A percentile compares a stretch with the other conserved stretches of the same genome.
These are phyloP conservation scores for Tirmania nivea DNA, from an alignment of 495 filamentous ascomycete species.

Conservation along the genomic window DNA sequence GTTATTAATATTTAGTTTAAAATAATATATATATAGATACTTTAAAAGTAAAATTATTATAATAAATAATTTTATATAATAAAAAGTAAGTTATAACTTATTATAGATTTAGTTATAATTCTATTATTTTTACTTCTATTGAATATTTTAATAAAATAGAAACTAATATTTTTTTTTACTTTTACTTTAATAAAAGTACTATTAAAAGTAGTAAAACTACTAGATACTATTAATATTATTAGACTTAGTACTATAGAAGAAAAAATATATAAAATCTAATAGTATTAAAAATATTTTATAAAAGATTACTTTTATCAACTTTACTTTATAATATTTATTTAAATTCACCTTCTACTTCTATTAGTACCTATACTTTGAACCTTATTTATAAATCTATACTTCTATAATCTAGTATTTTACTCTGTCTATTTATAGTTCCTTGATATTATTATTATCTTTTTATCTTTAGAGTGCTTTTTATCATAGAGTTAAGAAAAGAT, in stretches of 20 bases:
- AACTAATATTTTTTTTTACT: no score
- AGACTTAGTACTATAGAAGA: slow-evolving; percentile 2
- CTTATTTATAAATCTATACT: slow-evolving; percentile 47
- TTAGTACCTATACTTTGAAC: slow-evolving; percentile 34
- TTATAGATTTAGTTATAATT: slow-evolving; percentile 6
- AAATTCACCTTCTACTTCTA: slow-evolving; percentile 26
- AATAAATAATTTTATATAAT: slow-evolving; percentile 12
- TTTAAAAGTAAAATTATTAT: slow-evolving; percentile 22
- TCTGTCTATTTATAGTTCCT: slow-evolving; percentile 60
- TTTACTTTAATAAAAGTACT: not conserved
- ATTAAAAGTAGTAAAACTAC: not conserved
- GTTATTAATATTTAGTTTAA: slow-evolving; percentile 51
- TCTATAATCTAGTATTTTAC: slow-evolving; percentile 65
- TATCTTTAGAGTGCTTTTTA: slow-evolving; percentile 80
- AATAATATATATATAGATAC: slow-evolving; percentile 41
- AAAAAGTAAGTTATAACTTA: slow-evolving; percentile 5
- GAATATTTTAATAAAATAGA: not conserved
- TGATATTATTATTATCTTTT: slow-evolving; percentile 48
- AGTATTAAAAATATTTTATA: slow-evolving; percentile 48
- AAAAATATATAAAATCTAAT: slow-evolving; percentile 25
- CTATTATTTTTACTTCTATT: slow-evolving; percentile 8
- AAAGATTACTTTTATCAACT: slow-evolving; percentile 82
- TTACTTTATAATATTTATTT: slow-evolving; percentile 60
- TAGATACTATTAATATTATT: slow-evolving; percentile 4
- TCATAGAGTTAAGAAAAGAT: slow-evolving; percentile 36